Base-by-base conservation (phyloP, 139 green algal species). In the Tetratostichococcus sp. region DNA sequence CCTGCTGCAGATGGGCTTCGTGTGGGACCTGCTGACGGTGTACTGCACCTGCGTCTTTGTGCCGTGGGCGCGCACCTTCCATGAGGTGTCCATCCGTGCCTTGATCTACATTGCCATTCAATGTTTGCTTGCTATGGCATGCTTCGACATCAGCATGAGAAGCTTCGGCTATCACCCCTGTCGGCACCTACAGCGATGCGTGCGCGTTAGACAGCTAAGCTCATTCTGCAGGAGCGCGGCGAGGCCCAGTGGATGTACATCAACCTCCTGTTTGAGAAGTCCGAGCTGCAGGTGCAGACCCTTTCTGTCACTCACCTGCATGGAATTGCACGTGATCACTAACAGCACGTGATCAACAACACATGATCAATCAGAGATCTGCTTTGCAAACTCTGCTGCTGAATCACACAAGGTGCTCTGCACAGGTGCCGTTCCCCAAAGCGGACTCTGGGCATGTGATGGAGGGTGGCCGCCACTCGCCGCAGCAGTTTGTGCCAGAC, bases 181-280 rank as follows among this genome's bases (percentile, higher is more conserved):
- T n/a, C n/a, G n/a, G n/a, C n/a, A n/a, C n/a, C n/a, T n/a, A n/a
- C n/a, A n/a, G n/a, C n/a, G n/a, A n/a, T n/a, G n/a, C n/a, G n/a
- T n/a, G n/a, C n/a, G n/a, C n/a, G n/a, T n/a, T n/a, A n/a, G n/a
- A n/a, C n/a, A n/a, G n/a, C n/a, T n/a, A n/a, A n/a, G n/a, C n/a
- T n/a, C n/a, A n/a, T n/a, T 21, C 50, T 62, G 35, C 72, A 57
- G 39, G 31, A 32, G 0, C 22, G 21, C 22, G 65, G 57, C 1
- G 73, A 74, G 28, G 31, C 42, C 0, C 43, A 76, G 28, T 87
- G 83, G 83, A 76, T 87, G n/a, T 85, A 82, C 72, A 62, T 80
- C 72, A 87, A 87, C 39, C 62, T 87, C 28, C 67, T 87, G n/a
- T n/a, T 85, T 42, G 35, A 79, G 32, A 32, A 75, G 33, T 80